Evolutionary conservation across 768 basidiomycete species (phyloP), one percentile per base, ranked within the genome.

Genomic region (Lentinula aciculospora): DNA sequence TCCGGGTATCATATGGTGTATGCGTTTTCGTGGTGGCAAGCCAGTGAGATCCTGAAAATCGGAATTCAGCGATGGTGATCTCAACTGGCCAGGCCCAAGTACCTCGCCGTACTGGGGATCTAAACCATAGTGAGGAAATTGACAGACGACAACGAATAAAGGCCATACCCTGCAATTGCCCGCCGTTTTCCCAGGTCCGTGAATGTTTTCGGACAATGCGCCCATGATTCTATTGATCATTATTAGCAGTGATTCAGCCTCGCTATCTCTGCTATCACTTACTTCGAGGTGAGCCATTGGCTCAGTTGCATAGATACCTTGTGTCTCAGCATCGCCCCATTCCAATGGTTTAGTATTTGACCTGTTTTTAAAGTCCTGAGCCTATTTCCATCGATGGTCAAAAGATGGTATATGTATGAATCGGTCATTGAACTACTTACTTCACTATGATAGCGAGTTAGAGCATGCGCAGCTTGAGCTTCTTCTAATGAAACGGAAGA

Each of bases 1-100:
- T 15, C 75, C 75, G 48, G 78, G 74, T 70, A 85, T 81, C 76
- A 85, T 80, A 66, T 85, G 84, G 68, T 86, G 85, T 21, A 79
- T 71, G 56, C 85, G 81, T 70, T 87, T 86, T 65, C 85, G 77
- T 17, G 84, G 82, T 46, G 79, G 81, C 42, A 84, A 65, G 40
- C 73, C 74, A 59, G 80, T 68, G 61, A 84, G 73, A 61, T 83
- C 82, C 71, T 83, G 74, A 48, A 72, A 60, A 55, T 61, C 61
- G 54, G 62, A 40, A 61, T 60, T 60, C 56, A 62, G 13, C 28
- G 56, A 23, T 36, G 60, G 53, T 37, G 60, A 58, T 28, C 45
- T 37, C 51, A 51, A 21, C 28, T 57, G 60, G 28, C n/a, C 62
- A 19, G 53, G 53, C 15, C 53, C 53, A 40, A 54, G 62, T 64